Evolutionary conservation across 257 asterid genomes (phyloP), one percentile per base, ranked within the genome.

Genomic region (Rubia yunnanensis): DNA sequence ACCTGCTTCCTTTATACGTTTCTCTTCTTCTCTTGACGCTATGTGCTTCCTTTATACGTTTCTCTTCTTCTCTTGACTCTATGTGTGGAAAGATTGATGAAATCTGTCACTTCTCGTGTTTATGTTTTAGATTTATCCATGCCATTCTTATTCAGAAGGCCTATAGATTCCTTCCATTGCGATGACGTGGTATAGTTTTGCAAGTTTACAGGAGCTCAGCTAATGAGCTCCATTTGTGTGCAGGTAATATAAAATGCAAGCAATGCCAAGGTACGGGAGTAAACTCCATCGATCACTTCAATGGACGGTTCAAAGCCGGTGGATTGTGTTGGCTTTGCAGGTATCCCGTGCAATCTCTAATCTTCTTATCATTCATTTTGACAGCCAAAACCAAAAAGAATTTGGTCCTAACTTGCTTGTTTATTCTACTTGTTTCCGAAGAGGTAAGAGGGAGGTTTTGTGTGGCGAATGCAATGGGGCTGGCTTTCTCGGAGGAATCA

Each of bases 381-480:
- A 10, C 17, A 49, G n/a, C n/a, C n/a, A n/a, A n/a, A 20, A 24
- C 30, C 4, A 13, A 56, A 55, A 55, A 23, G 32, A 17, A 44
- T 18, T n/a, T n/a, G 36, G 38, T 28, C 26, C 38, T 44, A 30
- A 39, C 30, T 26, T 38, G 22, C 39, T 26, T 73, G 23, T 18
- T 57, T n/a, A n/a, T n/a, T n/a, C n/a, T n/a, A n/a, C n/a, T 28
- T 23, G 23, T 64, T 60, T 59, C 48, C n/a, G 57, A 84, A 94
- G 96, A 83, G 99, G 97, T 70, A 86, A 83, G 46, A 86, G 70
- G 76, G 89, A 83, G 72, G 60, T 88, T 61, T 92, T 91, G 1
- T 88, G 99, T 63, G 99, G 99, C 3, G 78, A 72, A 30, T 94
- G 96, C 82, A 89, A 90, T 44, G 97, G 99, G 1, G 99, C 99